phyloP scores from a whole-genome alignment of 2,329 filamentous ascomycete species.

The Diaporthe ampelina region DNA sequence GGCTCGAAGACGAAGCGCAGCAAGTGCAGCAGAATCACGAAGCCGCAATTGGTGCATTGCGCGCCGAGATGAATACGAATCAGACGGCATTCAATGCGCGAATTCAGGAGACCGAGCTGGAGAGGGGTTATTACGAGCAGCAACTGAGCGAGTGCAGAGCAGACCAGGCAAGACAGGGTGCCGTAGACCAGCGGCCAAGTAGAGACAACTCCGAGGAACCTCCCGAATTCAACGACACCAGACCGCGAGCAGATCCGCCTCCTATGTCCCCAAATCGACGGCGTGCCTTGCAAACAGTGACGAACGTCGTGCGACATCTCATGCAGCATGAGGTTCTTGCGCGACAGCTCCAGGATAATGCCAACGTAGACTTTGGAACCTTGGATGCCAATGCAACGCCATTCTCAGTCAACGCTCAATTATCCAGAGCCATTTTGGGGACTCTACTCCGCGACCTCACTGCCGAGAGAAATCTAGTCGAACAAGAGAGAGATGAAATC shows the following conservation, averaged over 20 bases:
- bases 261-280: conserved; percentile 5
- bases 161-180: not conserved
- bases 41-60: too few species aligned
- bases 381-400: not conserved
- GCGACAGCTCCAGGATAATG: not conserved
- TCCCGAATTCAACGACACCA: not conserved
- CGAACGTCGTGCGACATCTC: not conserved
- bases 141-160: not conserved
- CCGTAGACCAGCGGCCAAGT: not conserved
- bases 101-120: rapidly evolving
- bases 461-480: not conserved
- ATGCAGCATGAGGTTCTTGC: not conserved
- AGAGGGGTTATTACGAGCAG: not conserved
- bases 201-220: not conserved
- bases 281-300: not conserved
- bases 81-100: too few species aligned
- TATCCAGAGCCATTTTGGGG: not conserved
- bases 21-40: not conserved
- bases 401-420: not conserved
- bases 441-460: not conserved
- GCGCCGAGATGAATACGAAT: not conserved
- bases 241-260: not conserved
- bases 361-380: not conserved
- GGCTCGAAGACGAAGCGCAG: not conserved
- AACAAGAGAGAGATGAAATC: not conserved